Evolutionary conservation across 176 grass and related monocot species (phyloP), one percentile per base, ranked within the genome.

Genomic region (Urochloa ruziziensis): DNA sequence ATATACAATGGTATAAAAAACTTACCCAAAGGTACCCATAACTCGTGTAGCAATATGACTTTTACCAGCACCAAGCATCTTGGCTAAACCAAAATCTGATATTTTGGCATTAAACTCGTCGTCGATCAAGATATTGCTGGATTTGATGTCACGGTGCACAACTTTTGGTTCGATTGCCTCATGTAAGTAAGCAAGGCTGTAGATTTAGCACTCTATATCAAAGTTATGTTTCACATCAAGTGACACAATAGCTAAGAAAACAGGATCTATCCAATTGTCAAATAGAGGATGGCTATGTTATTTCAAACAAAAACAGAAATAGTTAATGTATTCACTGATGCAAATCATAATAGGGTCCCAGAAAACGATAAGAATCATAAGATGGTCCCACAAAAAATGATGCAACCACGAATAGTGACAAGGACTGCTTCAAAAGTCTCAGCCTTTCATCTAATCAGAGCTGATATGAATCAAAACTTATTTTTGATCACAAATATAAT

Each of bases 1-100:
- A 68, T 47, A 62, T 82, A 65, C 33, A 56, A 13, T 12, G 1
- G 23, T 35, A 82, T 19, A 32, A 48, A 82, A 60, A 54, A 84
- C 92, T 90, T 83, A 98, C 95, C 95, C 95, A 90, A 98, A 98
- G 77, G 95, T 98, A 84, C 95, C 95, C 95, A 98, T 98, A 88
- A 98, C 95, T 84, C 95, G 86, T 70, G 95, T 98, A 75, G 90
- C 94, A 73, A 98, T 92, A 77, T 98, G 92, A 80, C 92, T 94
- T 94, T 98, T 98, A 77, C 95, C 95, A 80, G 95, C 92, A 75
- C 95, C 95, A 66, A 98, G 84, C 89, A 98, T 91, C 90, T 98
- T 98, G 73, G 95, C 95, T 42, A 98, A 91, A 87, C 95, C 95
- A 59, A 98, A 98, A 51, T 98, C 95, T 18, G 95, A 98, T 83